These are phyloP conservation scores for Dissophora globulifera DNA, from an alignment of 192 early-diverging fungal species.

Conservation along the genomic window DNA sequence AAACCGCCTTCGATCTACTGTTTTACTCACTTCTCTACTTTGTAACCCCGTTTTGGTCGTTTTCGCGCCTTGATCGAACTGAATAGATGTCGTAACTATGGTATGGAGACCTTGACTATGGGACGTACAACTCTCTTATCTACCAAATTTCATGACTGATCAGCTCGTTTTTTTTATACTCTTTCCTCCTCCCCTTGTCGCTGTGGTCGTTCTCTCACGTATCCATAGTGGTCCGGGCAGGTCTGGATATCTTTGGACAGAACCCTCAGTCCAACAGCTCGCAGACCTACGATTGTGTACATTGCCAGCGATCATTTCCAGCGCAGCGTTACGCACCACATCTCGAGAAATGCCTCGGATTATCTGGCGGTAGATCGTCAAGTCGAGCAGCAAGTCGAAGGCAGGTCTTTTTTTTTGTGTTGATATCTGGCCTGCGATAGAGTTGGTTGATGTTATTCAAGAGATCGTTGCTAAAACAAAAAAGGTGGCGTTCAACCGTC, in stretches of 20 bases:
- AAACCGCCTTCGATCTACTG: too few species aligned
- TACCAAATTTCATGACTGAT: constrained; percentile 3
- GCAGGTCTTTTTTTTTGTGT: constrained; percentile 19
- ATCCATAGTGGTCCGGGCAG: constrained; percentile 55
- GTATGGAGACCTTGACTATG: too few species aligned
- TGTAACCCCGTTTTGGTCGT: too few species aligned
- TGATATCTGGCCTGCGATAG: not conserved
- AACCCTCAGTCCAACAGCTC: constrained; percentile 59
- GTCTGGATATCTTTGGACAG: constrained; percentile 76
- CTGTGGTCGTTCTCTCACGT: too few species aligned
- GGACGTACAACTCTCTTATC: too few species aligned
- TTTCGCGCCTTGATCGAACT: not conserved
- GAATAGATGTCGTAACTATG: constrained; percentile 51
- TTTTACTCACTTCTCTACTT: constrained; percentile 66
- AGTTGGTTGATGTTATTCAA: not conserved
- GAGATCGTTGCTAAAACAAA: too few species aligned
- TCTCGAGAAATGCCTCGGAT: constrained; percentile 91
- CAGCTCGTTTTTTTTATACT: not conserved
- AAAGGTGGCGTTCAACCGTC: too few species aligned
- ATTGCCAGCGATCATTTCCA: constrained; percentile 80
- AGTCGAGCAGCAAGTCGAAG: constrained; percentile 68
- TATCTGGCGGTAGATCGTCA: constrained; percentile 73
- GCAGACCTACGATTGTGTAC: constrained; percentile 83
- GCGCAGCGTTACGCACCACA: constrained; percentile 91
- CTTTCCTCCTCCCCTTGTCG: too few species aligned